phyloP scores from a whole-genome alignment of 2,329 filamentous ascomycete species.

The Emericellopsis cladophorae region DNA sequence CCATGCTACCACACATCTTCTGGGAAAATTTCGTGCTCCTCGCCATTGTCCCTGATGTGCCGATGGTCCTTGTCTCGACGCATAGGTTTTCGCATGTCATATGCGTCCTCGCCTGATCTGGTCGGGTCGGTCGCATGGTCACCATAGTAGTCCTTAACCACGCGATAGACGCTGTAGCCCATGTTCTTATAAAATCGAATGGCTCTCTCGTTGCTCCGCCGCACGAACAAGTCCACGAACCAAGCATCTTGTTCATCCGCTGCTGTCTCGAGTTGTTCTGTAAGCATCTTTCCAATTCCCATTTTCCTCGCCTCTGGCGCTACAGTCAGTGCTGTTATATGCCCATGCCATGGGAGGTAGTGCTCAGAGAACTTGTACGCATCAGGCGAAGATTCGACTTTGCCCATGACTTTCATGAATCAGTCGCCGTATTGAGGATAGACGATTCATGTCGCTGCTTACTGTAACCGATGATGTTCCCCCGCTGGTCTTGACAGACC shows the following conservation, averaged over 20 bases:
- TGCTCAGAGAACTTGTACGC: conserved; percentile 66
- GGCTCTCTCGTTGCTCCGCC: conserved; percentile 76
- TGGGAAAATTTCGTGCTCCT: conserved; percentile 64
- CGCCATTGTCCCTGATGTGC: conserved; percentile 71
- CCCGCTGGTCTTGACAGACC: conserved; percentile 73
- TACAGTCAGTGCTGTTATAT: conserved; percentile 92
- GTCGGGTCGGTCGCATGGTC: conserved; percentile 61
- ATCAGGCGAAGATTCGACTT: conserved; percentile 77
- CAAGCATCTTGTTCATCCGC: conserved; percentile 75
- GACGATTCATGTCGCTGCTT: conserved; percentile 18
- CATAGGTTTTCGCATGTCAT: conserved; percentile 92
- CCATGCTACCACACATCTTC: conserved; percentile 65
- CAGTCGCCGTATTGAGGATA: conserved; percentile 1
- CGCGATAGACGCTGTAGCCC: conserved; percentile 83
- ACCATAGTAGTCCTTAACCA: conserved; percentile 86
- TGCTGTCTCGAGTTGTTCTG: conserved; percentile 66
- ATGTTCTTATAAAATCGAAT: conserved; percentile 82
- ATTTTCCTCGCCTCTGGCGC: conserved; percentile 74
- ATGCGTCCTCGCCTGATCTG: conserved; percentile 67
- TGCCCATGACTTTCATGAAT: conserved; percentile 73
- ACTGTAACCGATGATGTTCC: conserved; percentile 95
- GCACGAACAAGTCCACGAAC: conserved; percentile 93
- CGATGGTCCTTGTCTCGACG: conserved; percentile 64
- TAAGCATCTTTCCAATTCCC: conserved; percentile 76
- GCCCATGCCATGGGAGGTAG: conserved; percentile 98